Conservation (phyloP, 2,329 filamentous ascomycete species). For the Sporothrix humicola region DNA sequence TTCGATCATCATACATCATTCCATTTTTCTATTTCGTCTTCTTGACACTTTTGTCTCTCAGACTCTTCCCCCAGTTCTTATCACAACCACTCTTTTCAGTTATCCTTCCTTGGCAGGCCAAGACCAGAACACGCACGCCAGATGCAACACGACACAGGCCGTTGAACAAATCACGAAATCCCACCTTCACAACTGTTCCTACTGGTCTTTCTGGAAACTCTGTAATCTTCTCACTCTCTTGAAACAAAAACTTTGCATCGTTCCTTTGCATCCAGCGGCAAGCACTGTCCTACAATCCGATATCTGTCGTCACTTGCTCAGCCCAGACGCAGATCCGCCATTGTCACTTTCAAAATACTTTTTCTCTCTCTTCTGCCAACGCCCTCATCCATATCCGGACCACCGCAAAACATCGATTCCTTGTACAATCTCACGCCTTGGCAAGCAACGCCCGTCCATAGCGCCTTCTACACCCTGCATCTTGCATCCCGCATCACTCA, state of each 20-base stretch:
- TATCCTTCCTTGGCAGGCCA: slow-evolving; percentile 9
- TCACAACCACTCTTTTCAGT: slow-evolving; percentile 1
- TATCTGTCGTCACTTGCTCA: neutral
- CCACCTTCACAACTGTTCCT: neutral
- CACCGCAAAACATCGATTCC: neutral
- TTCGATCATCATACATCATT: slow-evolving; percentile 15
- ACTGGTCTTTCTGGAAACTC: neutral
- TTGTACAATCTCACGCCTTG: slow-evolving; percentile 25
- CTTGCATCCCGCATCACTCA: slow-evolving; percentile 10
- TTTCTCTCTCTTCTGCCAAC: neutral
- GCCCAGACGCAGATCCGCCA: neutral
- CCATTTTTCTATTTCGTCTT: neutral
- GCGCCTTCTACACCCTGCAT: slow-evolving; percentile 1
- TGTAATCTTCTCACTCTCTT: neutral
- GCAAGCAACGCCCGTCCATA: slow-evolving; percentile 12
- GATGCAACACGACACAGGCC: slow-evolving; percentile 16
- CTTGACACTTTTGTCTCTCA: neutral
- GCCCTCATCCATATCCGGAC: neutral
- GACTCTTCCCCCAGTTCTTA: neutral
- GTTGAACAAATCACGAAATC: slow-evolving; percentile 15
- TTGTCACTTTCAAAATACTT: too few relatives aligned
- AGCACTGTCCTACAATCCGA: neutral
- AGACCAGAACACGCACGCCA: slow-evolving; percentile 13
- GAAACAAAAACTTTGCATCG: neutral
- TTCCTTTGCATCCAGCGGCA: neutral